Base-by-base conservation (phyloP, 2,329 filamentous ascomycete genomes). In the Ambrosiella beaveri region DNA sequence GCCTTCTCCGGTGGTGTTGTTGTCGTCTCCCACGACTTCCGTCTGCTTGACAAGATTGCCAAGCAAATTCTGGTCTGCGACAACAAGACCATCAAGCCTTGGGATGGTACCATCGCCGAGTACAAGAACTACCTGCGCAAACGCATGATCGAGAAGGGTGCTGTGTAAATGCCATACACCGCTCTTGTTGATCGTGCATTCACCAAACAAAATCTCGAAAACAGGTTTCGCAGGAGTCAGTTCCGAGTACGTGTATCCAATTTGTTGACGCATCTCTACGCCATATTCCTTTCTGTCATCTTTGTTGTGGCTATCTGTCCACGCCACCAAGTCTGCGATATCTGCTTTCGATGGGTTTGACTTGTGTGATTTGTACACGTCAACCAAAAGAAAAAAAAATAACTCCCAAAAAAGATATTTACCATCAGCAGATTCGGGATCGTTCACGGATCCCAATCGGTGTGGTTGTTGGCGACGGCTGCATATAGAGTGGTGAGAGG, bases 51-150 rank as follows among this genome's bases (percentile, higher is more conserved):
- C 81, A 96, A 95, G 79, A 97, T 98, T 71, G 93, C 93, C 66
- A 98, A 98, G 80, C 88, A 98, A 72, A 98, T 98, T 73, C 83
- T 98, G 75, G 93, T 98, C 59, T 98, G 94, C 74, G 93, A 98
- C 76, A 89, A 98, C 82, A 89, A 90, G 80, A 90, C 89, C 12
- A 89, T 97, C 65, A 83, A 79, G 66, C 74, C 81, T 66, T 98
- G 93, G 93, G 84, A 91, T 63, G 91, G 91, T 66, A 75, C 74
- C 63, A 98, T 98, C 68, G 85, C 84, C 65, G 84, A 89, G 61
- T 98, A 98, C 87, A 98, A 98, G 87, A 87, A 94, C 75, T 82
- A 96, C 74, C 80, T 98, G 68, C 85, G 91, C 70, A 97, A 97
- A 84, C 97, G 97, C 88, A 98, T 98, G 93, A 75, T 95, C 68